Evolutionary conservation across 257 asterid species (phyloP).

Genomic region (Nicotiana tabacum): DNA sequence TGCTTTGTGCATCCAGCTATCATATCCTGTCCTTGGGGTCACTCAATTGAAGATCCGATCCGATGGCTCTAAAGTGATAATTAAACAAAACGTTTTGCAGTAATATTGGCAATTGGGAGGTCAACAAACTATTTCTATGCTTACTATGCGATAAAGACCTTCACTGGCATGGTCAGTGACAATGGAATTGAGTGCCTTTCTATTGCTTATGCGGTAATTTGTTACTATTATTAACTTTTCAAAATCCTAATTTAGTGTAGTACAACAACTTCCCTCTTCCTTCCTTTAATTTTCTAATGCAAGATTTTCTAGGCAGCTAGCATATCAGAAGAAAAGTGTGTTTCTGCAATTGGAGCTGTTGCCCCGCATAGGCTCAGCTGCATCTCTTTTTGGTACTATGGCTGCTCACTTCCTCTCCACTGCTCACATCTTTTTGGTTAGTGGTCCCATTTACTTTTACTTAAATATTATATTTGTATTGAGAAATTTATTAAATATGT

Average conservation of each 20-base stretch:
- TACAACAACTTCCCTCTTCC: not conserved
- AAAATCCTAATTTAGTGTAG: not conserved
- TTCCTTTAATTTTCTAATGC: not conserved
- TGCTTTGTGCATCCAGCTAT: too few relatives aligned
- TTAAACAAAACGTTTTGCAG: conserved; percentile 16
- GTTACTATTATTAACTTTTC: not conserved
- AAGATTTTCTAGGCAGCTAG: conserved; percentile 44
- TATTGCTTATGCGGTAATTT: conserved; percentile 45
- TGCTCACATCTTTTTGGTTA: conserved; percentile 15
- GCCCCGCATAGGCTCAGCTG: conserved; percentile 48
- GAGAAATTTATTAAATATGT: too few relatives aligned
- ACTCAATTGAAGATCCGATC: not conserved
- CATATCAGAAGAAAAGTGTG: conserved; percentile 47
- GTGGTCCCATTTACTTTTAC: too few relatives aligned
- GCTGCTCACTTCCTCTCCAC: conserved; percentile 51
- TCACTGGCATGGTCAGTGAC: conserved; percentile 43
- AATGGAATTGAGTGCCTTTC: conserved; percentile 47
- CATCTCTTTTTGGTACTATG: conserved; percentile 50
- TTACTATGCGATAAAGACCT: conserved; percentile 39
- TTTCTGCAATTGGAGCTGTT: conserved; percentile 45
- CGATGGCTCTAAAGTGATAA: not conserved
- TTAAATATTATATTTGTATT: too few relatives aligned
- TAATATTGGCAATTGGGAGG: conserved; percentile 41
- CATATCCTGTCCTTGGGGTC: too few relatives aligned
- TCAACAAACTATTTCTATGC: conserved; percentile 41